These are phyloP conservation scores for Colletotrichum sp. DNA, from an alignment of 2,329 filamentous ascomycete species.

Conservation along the genomic window DNA sequence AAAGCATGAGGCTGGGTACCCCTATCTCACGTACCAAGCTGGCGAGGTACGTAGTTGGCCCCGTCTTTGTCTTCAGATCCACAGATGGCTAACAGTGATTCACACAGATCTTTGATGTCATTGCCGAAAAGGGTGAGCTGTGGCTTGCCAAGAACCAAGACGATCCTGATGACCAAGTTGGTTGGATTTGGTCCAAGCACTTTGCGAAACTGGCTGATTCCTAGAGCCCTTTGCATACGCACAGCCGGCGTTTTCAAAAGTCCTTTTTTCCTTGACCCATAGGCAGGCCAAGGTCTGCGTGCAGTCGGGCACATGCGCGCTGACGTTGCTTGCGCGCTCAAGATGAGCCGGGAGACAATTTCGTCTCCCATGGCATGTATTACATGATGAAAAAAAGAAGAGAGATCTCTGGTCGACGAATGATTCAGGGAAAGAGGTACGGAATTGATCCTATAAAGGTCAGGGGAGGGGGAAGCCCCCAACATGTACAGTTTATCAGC, in stretches of 20 bases:
- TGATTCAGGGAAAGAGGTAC: background rate
- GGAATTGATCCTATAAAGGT: background rate
- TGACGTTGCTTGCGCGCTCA: background rate
- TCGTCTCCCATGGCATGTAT: background rate
- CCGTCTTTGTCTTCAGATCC: background rate
- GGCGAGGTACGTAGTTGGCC: constrained; percentile 70
- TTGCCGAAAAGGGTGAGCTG: constrained; percentile 94
- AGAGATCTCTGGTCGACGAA: background rate
- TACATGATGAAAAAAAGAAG: background rate
- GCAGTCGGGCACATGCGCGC: constrained; percentile 14
- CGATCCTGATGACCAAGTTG: constrained; percentile 77
- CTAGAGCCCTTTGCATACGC: constrained; percentile 24
- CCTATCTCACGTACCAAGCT: constrained; percentile 93
- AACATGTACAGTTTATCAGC: background rate
- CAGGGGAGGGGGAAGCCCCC: background rate
- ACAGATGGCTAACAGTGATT: constrained; percentile 1
- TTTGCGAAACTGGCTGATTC: constrained; percentile 74
- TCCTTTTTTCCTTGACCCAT: background rate
- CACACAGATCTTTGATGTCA: constrained; percentile 79
- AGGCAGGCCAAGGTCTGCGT: background rate
- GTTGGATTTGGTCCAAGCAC: constrained; percentile 99
- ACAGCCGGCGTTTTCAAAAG: constrained; percentile 11
- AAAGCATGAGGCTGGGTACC: constrained; percentile 91
- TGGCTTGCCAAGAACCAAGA: constrained; percentile 99
- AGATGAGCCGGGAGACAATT: background rate